phyloP scores from a whole-genome alignment of 345 rosid genomes.

The Eutrema heterophyllum region DNA sequence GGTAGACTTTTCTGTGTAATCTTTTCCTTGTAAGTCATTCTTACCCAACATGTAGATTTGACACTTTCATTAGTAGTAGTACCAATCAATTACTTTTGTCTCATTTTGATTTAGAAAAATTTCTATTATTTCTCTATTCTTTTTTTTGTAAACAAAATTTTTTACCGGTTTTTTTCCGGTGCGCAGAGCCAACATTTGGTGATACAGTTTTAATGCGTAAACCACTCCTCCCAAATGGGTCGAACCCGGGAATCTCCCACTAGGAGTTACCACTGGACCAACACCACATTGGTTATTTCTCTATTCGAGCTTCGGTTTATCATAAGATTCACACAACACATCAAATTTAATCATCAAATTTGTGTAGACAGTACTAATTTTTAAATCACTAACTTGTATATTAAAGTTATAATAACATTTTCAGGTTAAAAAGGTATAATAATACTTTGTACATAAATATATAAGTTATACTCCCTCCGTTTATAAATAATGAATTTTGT shows the following conservation, averaged over 20 bases:
- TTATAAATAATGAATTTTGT: no score
- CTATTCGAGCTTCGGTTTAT: background rate
- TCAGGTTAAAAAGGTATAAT: background rate
- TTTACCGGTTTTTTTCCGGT: no score
- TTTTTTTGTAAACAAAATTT: no score
- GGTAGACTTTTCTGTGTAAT: background rate
- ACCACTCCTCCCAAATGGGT: no score
- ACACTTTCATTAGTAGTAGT: background rate
- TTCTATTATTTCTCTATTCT: background rate
- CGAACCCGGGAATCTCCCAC: no score
- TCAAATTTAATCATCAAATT: background rate
- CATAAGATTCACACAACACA: background rate
- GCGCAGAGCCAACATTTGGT: no score
- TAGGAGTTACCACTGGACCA: no score
- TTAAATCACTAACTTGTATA: background rate
- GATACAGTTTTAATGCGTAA: no score
- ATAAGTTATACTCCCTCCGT: background rate
- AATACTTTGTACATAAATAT: background rate
- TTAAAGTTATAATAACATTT: background rate
- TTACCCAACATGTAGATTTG: background rate
- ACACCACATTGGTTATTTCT: no score
- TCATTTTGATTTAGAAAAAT: background rate
- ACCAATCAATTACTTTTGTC: constrained; percentile 1
- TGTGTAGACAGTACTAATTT: background rate
- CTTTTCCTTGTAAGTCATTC: background rate